Conservation (phyloP, 306 rosid genomes). For the Citrullus colocynthis region DNA sequence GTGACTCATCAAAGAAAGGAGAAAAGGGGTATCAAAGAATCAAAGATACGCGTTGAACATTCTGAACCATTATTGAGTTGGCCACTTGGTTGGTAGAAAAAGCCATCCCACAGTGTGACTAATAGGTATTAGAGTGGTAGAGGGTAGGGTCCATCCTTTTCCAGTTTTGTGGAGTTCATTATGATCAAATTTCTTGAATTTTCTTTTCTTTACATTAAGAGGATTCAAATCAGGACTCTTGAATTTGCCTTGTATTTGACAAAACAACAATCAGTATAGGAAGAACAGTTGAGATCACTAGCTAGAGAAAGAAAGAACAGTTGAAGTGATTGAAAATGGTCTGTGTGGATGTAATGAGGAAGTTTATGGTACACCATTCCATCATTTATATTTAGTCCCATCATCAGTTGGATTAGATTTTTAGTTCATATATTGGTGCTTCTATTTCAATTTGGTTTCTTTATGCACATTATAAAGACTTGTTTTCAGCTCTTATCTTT, state of each 20-base stretch:
- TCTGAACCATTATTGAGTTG: slow-evolving; percentile 4
- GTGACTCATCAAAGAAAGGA: neutral
- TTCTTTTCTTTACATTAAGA: neutral
- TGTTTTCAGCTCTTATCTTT: neutral
- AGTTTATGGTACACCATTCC: neutral
- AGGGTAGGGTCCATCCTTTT: neutral
- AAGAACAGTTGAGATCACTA: slow-evolving; percentile 1
- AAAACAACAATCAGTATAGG: neutral
- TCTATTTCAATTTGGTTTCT: neutral
- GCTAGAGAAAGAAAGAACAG: neutral
- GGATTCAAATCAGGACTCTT: neutral
- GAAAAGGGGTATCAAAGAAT: neutral
- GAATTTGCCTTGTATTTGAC: neutral
- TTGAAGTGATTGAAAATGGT: neutral
- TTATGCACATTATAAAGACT: neutral
- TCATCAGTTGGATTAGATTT: neutral
- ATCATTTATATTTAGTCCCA: neutral
- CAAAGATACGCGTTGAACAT: neutral
- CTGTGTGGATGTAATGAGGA: neutral
- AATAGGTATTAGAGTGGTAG: neutral
- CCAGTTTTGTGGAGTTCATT: slow-evolving; percentile 5
- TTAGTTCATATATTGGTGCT: neutral
- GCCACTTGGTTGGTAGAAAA: slow-evolving; percentile 1
- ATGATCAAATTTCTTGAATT: neutral
- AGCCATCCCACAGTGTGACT: neutral